Percentiles rank a stretch among this genome's conserved stretches.
These are phyloP conservation scores for Sesbania bispinosa DNA, from an alignment of 306 rosid genomes.

Conservation along the genomic window DNA sequence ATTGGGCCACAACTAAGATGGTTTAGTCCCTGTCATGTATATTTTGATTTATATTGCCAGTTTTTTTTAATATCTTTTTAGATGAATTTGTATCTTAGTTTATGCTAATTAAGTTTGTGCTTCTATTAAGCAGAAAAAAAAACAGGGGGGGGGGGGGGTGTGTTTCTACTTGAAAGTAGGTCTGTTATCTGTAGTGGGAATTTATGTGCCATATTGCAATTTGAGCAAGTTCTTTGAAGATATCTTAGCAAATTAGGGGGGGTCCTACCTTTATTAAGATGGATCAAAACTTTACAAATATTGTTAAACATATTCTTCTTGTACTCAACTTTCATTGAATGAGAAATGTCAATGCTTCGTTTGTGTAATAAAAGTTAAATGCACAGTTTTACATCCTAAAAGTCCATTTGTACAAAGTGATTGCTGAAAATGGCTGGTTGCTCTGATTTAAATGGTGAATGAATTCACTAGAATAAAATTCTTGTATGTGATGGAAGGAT, in stretches of 20 bases:
- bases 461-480: not conserved
- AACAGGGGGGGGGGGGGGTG: not conserved
- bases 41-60: not conserved
- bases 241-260: not conserved
- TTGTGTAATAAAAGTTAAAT: not conserved
- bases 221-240: conserved; percentile 11
- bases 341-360: not conserved
- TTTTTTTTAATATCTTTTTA: not conserved
- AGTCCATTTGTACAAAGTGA: not conserved
- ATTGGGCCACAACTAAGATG: conserved; percentile 11
- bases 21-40: not conserved
- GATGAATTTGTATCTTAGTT: not conserved
- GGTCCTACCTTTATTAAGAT: not conserved
- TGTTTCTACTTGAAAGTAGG: not conserved
- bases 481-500: not conserved
- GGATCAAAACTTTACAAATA: not conserved
- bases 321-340: conserved; percentile 20
- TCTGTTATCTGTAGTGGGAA: not conserved
- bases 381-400: not conserved
- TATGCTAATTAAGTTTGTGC: not conserved
- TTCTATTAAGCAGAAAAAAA: too few relatives aligned
- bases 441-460: not conserved
- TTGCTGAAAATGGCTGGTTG: not conserved
- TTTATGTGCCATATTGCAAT: not conserved
- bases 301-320: not conserved